Evolutionary conservation across 176 grass and related monocot species (phyloP), one percentile per base, ranked within the genome.

Genomic region (Oryza nivara): DNA sequence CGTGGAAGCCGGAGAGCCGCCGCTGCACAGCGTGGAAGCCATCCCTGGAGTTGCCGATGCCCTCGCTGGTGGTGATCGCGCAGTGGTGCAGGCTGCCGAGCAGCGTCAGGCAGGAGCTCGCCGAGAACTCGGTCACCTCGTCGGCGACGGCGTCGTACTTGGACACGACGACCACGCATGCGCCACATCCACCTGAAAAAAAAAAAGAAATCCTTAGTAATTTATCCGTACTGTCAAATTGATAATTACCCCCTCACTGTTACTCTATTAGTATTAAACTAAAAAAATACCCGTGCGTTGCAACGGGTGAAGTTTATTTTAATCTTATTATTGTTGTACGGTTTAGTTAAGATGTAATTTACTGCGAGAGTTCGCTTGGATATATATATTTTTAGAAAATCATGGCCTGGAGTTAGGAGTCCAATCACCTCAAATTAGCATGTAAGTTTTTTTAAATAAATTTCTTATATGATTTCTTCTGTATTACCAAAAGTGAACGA

Each of bases 51-150:
- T 92, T 97, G 78, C 95, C 92, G 38, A 97, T 85, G 36, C 92
- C 95, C 81, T 97, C 95, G 15, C 88, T 88, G 69, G 95, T 97
- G 77, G 92, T 97, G 73, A 97, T 77, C 16, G 95, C 89, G 76
- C 79, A 92, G 61, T 72, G 86, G 75, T 91, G 58, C 23, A 97
- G 32, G 78, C 84, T 91, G 44, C 76, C 73, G 72, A 97, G 75
- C 67, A 94, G 88, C 38, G 92, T 97, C 56, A 97, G 86, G 86
- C 95, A 97, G 52, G 95, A 97, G 80, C 88, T 94, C 35, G 86
- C 86, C 17, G 88, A 91, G 81, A 78, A 83, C 60, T 94, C 86
- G 2, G 69, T 87, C 45, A 97, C 92, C 84, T 89, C 86, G 35
- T 90, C 85, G 12, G 82, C 86, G 6, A 60, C 35, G 0, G 88